A percentile compares a stretch with the other conserved stretches of the same genome.
phyloP scores from a whole-genome alignment of 2,329 filamentous ascomycete genomes.

The Scytalidium sp. region DNA sequence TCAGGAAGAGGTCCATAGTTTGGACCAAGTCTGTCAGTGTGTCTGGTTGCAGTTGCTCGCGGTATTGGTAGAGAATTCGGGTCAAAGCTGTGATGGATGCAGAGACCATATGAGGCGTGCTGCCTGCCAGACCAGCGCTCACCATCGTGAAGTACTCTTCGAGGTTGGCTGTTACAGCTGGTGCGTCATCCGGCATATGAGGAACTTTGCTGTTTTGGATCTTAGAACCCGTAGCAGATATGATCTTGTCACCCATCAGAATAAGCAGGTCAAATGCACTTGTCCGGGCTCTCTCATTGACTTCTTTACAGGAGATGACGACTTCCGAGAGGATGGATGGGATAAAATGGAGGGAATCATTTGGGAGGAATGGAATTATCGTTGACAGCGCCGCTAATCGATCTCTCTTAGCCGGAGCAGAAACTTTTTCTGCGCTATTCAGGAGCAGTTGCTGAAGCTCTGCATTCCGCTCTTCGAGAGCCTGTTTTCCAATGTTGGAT shows the following conservation, averaged over 20 bases:
- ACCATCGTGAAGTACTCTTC: slow-evolving; percentile 99
- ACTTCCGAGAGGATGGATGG: slow-evolving; percentile 89
- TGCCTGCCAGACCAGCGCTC: slow-evolving; percentile 87
- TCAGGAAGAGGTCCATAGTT: slow-evolving; percentile 94
- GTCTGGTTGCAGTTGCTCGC: slow-evolving; percentile 61
- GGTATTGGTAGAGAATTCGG: slow-evolving; percentile 91
- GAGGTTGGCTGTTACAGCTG: slow-evolving; percentile 73
- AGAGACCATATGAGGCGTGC: slow-evolving; percentile 94
- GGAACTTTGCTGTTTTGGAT: slow-evolving; percentile 86
- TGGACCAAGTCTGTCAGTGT: slow-evolving; percentile 83
- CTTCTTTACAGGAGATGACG: slow-evolving; percentile 94
- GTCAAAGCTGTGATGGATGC: slow-evolving; percentile 95
- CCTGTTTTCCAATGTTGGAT: slow-evolving; percentile 72
- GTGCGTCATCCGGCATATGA: slow-evolving; percentile 80
- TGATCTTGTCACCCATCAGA: slow-evolving; percentile 80
- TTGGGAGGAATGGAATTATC: slow-evolving; percentile 75
- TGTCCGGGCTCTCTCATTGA: slow-evolving; percentile 90
- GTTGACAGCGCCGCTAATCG: slow-evolving; percentile 79
- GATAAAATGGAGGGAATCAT: slow-evolving; percentile 84
- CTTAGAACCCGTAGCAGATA: slow-evolving; percentile 58
- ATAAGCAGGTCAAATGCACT: slow-evolving; percentile 89
- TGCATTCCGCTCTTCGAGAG: slow-evolving; percentile 68
- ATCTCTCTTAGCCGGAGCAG: slow-evolving; percentile 81
- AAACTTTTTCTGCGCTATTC: slow-evolving; percentile 77
- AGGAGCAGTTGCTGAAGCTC: slow-evolving; percentile 84